phyloP scores from a whole-genome alignment of 805 yeast species.

The Pichia membranifaciens region DNA sequence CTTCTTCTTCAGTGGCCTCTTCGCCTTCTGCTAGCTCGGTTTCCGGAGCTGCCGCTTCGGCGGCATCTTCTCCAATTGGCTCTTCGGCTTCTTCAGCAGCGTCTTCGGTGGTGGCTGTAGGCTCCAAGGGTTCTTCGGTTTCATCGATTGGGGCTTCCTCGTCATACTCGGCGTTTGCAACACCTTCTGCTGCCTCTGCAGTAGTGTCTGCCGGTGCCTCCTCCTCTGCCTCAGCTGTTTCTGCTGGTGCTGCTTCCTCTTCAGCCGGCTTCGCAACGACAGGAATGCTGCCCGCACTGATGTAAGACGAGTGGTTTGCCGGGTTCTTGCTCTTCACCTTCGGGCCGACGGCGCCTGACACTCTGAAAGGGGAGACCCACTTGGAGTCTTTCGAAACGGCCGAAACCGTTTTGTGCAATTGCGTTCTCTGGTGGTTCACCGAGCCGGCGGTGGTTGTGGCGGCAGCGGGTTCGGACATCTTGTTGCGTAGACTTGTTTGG shows the following conservation, averaged over 20 bases:
- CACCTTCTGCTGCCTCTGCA: constrained; percentile 3
- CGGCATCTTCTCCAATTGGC: constrained; percentile 4
- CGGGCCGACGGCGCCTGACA: constrained; percentile 1
- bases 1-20: constrained; percentile 11
- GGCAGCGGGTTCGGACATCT: no score
- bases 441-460: no score
- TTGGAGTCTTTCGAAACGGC: constrained; percentile 1
- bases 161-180: not conserved
- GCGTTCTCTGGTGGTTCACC: constrained; percentile 1
- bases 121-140: not conserved
- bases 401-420: constrained; percentile 9
- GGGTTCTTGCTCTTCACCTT: constrained; percentile 6
- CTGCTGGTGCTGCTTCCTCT: constrained; percentile 4
- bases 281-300: constrained; percentile 9
- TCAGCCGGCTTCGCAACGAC: not conserved
- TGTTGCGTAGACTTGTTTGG: no score
- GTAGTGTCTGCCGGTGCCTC: not conserved
- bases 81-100: not conserved
- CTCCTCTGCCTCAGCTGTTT: constrained; percentile 1
- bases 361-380: constrained; percentile 30
- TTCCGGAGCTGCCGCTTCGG: not conserved
- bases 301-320: constrained; percentile 10
- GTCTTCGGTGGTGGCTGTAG: not conserved
- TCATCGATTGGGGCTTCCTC: not conserved
- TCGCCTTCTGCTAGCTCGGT: constrained; percentile 18